A percentile compares a stretch with the other conserved stretches of the same genome.
These are phyloP conservation scores for Pedinophyceae sp. DNA, from an alignment of 139 green algal species.

Conservation along the genomic window DNA sequence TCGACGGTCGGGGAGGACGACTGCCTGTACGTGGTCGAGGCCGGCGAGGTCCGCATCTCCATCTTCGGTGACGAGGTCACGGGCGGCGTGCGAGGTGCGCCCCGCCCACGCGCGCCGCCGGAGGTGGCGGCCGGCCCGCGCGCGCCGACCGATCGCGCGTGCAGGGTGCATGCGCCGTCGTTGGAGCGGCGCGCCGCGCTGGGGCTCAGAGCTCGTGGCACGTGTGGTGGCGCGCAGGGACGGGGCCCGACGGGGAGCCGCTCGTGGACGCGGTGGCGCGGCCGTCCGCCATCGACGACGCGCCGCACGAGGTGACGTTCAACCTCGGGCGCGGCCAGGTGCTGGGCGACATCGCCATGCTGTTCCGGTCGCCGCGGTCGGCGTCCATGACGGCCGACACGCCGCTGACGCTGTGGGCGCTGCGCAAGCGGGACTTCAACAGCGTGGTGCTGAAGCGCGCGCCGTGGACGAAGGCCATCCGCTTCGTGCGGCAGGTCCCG, in stretches of 20 bases:
- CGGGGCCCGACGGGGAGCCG: not conserved
- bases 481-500: not conserved
- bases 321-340: not conserved
- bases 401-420: not conserved
- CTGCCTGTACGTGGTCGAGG: not conserved
- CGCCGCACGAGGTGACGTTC: not conserved
- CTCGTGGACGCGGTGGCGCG: too few species aligned
- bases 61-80: not conserved
- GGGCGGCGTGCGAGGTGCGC: not conserved
- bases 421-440: not conserved
- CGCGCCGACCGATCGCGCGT: not conserved
- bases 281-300: too few species aligned
- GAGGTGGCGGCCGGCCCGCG: not conserved
- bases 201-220: not conserved
- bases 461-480: not conserved
- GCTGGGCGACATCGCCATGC: not conserved
- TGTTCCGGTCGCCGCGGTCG: not conserved
- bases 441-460: not conserved
- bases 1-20: not conserved
- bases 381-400: not conserved
- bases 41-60: not conserved
- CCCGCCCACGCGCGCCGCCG: too few species aligned
- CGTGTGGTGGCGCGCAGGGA: not conserved
- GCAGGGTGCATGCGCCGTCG: not conserved
- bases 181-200: not conserved